phyloP scores from a whole-genome alignment of 2,329 filamentous ascomycete species.

The Fusarium virguliforme region DNA sequence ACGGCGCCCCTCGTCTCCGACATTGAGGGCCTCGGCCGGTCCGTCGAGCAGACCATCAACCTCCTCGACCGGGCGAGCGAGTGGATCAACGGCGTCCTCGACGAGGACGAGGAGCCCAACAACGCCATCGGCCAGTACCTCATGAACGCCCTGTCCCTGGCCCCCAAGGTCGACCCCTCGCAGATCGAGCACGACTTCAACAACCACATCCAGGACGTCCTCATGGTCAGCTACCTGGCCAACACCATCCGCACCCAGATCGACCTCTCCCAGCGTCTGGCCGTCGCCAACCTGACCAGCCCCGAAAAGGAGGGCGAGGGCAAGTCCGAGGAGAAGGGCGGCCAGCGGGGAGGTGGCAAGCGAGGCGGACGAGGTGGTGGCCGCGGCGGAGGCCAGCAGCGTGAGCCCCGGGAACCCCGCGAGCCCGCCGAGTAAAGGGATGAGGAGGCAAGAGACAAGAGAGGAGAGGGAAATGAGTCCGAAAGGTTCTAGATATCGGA shows the following conservation, averaged over 20 bases:
- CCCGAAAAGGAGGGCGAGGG: conserved; percentile 67
- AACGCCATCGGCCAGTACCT: conserved; percentile 95
- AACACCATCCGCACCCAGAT: conserved; percentile 99
- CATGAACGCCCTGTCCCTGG: conserved; percentile 92
- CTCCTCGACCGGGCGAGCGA: conserved; percentile 92
- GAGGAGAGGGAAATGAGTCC: conserved; percentile 31
- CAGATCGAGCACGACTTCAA: conserved; percentile 99
- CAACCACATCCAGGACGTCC: conserved; percentile 99
- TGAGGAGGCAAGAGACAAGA: not conserved
- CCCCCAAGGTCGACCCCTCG: conserved; percentile 91
- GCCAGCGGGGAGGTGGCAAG: conserved; percentile 65
- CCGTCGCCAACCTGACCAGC: conserved; percentile 77
- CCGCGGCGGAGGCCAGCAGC: conserved; percentile 66
- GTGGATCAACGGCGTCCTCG: conserved; percentile 93
- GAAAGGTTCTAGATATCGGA: conserved; percentile 39
- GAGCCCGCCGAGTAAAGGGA: conserved; percentile 55
- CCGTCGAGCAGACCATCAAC: conserved; percentile 88
- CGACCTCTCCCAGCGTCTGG: conserved; percentile 94
- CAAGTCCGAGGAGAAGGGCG: conserved; percentile 63
- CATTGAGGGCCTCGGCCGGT: conserved; percentile 89
- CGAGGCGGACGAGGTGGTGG: conserved; percentile 68
- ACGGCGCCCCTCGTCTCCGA: conserved; percentile 84
- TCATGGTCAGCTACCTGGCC: conserved; percentile 97
- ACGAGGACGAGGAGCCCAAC: conserved; percentile 91
- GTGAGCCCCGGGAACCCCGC: conserved; percentile 65